Evolutionary conservation across 495 filamentous ascomycete species (phyloP).

Genomic region (Penicillium mononematosum): DNA sequence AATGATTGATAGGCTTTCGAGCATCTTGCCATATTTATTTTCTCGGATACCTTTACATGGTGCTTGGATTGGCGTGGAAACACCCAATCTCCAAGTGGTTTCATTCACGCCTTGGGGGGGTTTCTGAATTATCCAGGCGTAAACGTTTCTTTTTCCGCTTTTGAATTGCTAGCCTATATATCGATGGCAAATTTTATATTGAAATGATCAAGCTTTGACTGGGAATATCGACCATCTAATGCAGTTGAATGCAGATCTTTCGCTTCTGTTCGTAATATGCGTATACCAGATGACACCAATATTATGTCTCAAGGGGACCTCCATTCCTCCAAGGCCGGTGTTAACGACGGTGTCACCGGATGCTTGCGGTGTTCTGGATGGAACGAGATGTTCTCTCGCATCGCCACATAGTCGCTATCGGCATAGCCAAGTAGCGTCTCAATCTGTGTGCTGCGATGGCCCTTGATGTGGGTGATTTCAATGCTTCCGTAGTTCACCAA

Average conservation of each 20-base stretch:
- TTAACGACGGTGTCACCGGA: constrained; percentile 37
- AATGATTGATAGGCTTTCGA: constrained; percentile 24
- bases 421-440: constrained; percentile 78
- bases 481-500: constrained; percentile 87
- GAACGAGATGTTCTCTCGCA: constrained; percentile 83
- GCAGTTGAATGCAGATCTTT: constrained; percentile 6
- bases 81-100: not conserved
- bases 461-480: constrained; percentile 82
- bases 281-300: not conserved
- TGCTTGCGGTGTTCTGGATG: constrained; percentile 31
- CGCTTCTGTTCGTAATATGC: constrained; percentile 9
- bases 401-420: constrained; percentile 90
- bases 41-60: constrained; percentile 4
- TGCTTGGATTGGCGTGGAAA: not conserved
- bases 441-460: constrained; percentile 78
- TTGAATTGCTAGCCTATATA: constrained; percentile 7
- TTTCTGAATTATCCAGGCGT: not conserved
- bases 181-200: constrained; percentile 3
- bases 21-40: constrained; percentile 2
- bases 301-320: constrained; percentile 10
- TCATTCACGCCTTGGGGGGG: not conserved
- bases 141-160: not conserved
- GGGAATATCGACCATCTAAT: not conserved
- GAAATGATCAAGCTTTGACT: not conserved
- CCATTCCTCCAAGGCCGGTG: constrained; percentile 36